Percentiles rank a stretch among this genome's conserved stretches.
Conservation (phyloP, 441 rosid genomes). For the Lagerstroemia fauriei region DNA sequence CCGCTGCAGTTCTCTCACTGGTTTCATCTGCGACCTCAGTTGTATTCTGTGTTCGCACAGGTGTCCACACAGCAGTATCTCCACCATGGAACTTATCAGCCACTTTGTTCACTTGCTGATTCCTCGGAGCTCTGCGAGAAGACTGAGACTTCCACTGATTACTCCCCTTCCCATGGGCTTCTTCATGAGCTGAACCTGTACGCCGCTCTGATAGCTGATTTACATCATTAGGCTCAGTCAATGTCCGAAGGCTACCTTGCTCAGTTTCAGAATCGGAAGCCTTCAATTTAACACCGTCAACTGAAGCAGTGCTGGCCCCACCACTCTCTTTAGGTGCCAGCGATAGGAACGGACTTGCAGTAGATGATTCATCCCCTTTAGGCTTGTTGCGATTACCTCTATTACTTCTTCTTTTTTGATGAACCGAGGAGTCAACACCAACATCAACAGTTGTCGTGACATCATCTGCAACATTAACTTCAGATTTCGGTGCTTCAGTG, state of each 20-base stretch:
- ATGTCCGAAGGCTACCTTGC: slow-evolving; percentile 35
- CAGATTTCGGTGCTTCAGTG: slow-evolving; percentile 37
- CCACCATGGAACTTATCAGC: slow-evolving; percentile 50
- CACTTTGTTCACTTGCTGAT: slow-evolving; percentile 49
- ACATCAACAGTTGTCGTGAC: slow-evolving; percentile 37
- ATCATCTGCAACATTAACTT: slow-evolving; percentile 34
- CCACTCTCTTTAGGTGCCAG: slow-evolving; percentile 41
- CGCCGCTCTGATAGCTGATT: slow-evolving; percentile 50
- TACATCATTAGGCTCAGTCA: slow-evolving; percentile 45
- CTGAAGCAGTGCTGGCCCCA: slow-evolving; percentile 31
- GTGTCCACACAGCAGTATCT: slow-evolving; percentile 89
- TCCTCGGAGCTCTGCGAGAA: slow-evolving; percentile 58
- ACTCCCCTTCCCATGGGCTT: slow-evolving; percentile 49
- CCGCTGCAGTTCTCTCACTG: slow-evolving; percentile 44
- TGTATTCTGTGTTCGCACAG: slow-evolving; percentile 64
- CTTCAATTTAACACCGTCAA: slow-evolving; percentile 40
- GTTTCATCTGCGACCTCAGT: slow-evolving; percentile 56
- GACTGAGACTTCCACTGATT: slow-evolving; percentile 69
- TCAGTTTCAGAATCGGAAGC: slow-evolving; percentile 49
- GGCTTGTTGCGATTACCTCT: slow-evolving; percentile 64
- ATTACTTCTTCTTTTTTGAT: slow-evolving; percentile 59
- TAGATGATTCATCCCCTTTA: slow-evolving; percentile 56
- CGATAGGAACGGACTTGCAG: slow-evolving; percentile 36
- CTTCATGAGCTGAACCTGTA: slow-evolving; percentile 55
- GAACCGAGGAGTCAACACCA: slow-evolving; percentile 48